A percentile compares a stretch with the other conserved stretches of the same genome.
Conservation (phyloP, 176 grass and related monocot species). For the Sorghum bicolor region DNA sequence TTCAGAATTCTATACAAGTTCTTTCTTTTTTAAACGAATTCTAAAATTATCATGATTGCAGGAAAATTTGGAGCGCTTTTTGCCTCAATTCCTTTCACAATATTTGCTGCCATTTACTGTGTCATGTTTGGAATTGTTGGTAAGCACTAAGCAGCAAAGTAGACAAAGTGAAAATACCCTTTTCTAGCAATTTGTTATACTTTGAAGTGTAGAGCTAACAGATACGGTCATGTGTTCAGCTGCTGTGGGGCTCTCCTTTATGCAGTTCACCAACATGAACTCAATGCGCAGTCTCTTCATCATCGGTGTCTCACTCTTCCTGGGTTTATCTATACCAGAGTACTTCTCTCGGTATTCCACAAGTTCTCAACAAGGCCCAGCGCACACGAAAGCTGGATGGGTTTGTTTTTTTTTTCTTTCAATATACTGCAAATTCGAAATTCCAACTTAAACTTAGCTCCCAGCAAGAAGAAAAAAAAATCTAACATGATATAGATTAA, state of each 20-base stretch:
- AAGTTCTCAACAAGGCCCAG: slow-evolving; percentile 55
- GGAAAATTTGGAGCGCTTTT: slow-evolving; percentile 97
- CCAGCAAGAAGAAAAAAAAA: neutral
- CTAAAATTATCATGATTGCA: slow-evolving; percentile 24
- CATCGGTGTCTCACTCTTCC: slow-evolving; percentile 81
- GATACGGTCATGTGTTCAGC: slow-evolving; percentile 39
- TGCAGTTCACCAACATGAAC: slow-evolving; percentile 99
- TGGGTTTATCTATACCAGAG: slow-evolving; percentile 87
- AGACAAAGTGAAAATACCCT: neutral
- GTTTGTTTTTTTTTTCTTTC: slow-evolving; percentile 30
- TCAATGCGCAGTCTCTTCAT: slow-evolving; percentile 97
- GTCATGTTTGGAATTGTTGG: slow-evolving; percentile 88
- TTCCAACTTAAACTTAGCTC: neutral
- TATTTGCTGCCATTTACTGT: slow-evolving; percentile 88
- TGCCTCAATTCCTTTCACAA: slow-evolving; percentile 91
- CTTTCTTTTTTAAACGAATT: neutral
- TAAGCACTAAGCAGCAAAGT: slow-evolving; percentile 49
- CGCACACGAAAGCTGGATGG: slow-evolving; percentile 93
- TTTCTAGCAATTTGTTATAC: neutral
- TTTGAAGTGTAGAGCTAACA: neutral
- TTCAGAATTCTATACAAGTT: neutral
- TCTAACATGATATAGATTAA: neutral
- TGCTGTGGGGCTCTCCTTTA: slow-evolving; percentile 83
- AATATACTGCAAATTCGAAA: neutral
- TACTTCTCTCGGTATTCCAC: slow-evolving; percentile 79